Evolutionary conservation across 208 protist genomes (phyloP).

Genomic region (Acanthamoeba quina): DNA sequence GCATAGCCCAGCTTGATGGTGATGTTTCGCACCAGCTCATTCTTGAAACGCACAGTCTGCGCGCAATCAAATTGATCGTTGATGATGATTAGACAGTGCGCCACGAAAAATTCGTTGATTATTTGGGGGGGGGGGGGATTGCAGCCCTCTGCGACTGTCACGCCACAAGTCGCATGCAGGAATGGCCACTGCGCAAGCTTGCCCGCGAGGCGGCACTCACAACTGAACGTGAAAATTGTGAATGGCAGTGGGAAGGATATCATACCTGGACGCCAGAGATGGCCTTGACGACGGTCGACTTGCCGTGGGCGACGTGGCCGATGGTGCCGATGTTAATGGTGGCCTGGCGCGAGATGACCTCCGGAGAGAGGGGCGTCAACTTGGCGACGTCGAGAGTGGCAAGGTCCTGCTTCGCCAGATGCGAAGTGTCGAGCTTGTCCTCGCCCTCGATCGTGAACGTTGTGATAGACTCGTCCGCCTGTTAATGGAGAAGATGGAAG

Average conservation of each 20-base stretch:
- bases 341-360: conserved; percentile 99
- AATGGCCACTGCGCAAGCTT: too few species aligned
- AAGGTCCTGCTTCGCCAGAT: conserved; percentile 53
- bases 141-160: background rate
- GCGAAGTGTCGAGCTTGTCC: conserved; percentile 51
- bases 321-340: conserved; percentile 99
- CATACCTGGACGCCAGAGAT: conserved; percentile 97
- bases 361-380: conserved; percentile 95
- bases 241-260: background rate
- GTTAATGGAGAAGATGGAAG: background rate
- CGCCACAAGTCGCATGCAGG: too few species aligned
- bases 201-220: too few species aligned
- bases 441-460: conserved; percentile 68
- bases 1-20: conserved; percentile 99
- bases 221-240: conserved; percentile 25
- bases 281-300: conserved; percentile 99
- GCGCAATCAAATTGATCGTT: background rate
- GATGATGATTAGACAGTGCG: background rate
- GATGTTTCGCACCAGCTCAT: conserved; percentile 99
- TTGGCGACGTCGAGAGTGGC: conserved; percentile 84
- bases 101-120: too few species aligned
- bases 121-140: background rate
- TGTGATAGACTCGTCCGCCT: conserved; percentile 58
- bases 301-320: conserved; percentile 99
- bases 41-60: conserved; percentile 95